Base-by-base conservation (phyloP, 148 eudicot genomes). In the Cornus kousa region DNA sequence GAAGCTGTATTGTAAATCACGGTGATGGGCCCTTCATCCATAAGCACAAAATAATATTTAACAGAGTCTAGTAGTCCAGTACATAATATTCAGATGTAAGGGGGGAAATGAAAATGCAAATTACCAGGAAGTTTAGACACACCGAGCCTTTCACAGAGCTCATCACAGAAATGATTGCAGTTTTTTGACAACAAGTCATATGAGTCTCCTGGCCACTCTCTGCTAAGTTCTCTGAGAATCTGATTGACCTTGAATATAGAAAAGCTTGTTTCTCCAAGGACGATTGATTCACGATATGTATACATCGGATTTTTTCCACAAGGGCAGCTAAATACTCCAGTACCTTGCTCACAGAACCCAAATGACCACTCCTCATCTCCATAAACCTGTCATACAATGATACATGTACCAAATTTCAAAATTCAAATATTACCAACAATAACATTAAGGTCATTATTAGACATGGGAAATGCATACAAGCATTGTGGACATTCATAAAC, bases 291-390 rank as follows among this genome's bases (percentile, higher is more conserved):
- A 65, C 99, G 97, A 46, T 89, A 95, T 62, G 99, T 86, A 48
- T 95, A 95, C 97, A 95, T 91, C 28, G 97, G 97, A 85, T 95
- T 95, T 89, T 90, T 87, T 72, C 88, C 83, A 77, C 92, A 79
- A 28, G 97, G 99, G 81, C 97, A 95, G 83, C 93, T 87, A 84
- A 95, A 95, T 68, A 95, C 97, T 57, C 99, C 99, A 82, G 86
- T 89, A 68, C 99, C 99, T 83, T 93, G 89, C 79, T 95, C 99
- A 86, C 99, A 95, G 75, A 74, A 95, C 84, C 99, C 99, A 86
- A 95, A 95, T 31, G 99, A 93, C 99, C 99, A 95, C 74, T 95
- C 99, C 14, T 95, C 99, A 5, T 89, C 91, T 79, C 92, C 97
- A 82, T 84, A 83, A 68, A 95, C 89, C 99, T 95, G 91, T 78